Evolutionary conservation across 2,329 filamentous ascomycete genomes (phyloP).

Genomic region (Fusarium avenaceum): DNA sequence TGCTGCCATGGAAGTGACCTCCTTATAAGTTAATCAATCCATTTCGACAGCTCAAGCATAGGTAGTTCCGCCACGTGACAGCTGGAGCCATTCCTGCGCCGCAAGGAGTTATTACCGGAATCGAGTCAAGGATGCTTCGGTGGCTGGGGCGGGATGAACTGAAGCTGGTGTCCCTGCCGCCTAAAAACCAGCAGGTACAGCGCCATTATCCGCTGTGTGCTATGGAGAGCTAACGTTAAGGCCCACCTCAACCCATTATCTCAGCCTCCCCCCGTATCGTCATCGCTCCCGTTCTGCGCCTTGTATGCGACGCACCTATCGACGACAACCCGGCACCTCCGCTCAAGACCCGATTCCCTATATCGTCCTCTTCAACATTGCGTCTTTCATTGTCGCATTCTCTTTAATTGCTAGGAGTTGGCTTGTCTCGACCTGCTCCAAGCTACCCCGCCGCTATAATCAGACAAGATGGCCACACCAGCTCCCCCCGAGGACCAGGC

Average conservation of each 20-base stretch:
- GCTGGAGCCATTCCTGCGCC: slow-evolving; percentile 1
- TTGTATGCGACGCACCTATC: slow-evolving; percentile 47
- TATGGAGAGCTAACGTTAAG: slow-evolving; percentile 20
- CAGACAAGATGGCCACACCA: slow-evolving; percentile 63
- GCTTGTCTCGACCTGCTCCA: slow-evolving; percentile 39
- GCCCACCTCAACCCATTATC: slow-evolving; percentile 47
- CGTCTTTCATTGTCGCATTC: slow-evolving; percentile 39
- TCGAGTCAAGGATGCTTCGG: slow-evolving; percentile 10
- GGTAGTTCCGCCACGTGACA: slow-evolving; percentile 37
- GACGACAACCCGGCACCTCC: slow-evolving; percentile 41
- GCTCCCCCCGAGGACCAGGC: slow-evolving; percentile 83
- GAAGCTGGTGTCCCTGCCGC: slow-evolving; percentile 37
- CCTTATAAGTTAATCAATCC: not conserved
- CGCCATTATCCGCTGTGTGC: slow-evolving; percentile 39
- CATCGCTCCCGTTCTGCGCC: slow-evolving; percentile 46
- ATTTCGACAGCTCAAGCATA: not conserved
- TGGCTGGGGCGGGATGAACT: slow-evolving; percentile 13
- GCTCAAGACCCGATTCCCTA: slow-evolving; percentile 27
- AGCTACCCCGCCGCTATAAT: slow-evolving; percentile 53
- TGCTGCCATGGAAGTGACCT: not conserved
- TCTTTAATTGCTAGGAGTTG: slow-evolving; percentile 47
- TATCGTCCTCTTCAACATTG: slow-evolving; percentile 37
- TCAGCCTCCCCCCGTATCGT: slow-evolving; percentile 52
- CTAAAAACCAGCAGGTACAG: slow-evolving; percentile 42
- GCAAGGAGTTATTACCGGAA: slow-evolving; percentile 3